These are phyloP conservation scores for Nicotiana noctiflora DNA, from an alignment of 257 asterid species.

Conservation along the genomic window DNA sequence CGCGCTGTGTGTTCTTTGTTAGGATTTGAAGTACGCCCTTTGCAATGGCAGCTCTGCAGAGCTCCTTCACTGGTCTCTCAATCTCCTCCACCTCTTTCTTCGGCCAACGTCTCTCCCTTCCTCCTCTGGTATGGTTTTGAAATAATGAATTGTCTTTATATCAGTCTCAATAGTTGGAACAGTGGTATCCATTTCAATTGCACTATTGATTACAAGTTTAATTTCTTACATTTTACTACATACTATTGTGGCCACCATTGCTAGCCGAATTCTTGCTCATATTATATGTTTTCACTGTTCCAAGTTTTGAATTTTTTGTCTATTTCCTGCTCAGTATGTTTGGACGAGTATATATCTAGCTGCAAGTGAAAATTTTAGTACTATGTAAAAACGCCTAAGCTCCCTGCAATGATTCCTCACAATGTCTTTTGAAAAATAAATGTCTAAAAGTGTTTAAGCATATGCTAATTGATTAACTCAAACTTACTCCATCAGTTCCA, in stretches of 20 bases:
- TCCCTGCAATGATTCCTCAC: neutral
- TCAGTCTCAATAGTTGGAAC: neutral
- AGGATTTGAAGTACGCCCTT: neutral
- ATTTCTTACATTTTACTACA: neutral
- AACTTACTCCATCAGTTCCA: neutral
- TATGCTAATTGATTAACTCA: neutral
- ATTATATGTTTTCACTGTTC: neutral
- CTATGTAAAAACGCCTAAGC: neutral
- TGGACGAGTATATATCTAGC: neutral
- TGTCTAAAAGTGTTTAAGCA: neutral
- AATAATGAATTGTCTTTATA: neutral
- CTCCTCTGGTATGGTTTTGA: conserved; percentile 37
- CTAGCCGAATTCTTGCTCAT: neutral
- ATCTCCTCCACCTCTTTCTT: conserved; percentile 60
- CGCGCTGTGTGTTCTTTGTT: neutral
- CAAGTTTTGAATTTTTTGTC: neutral
- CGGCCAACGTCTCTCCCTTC: conserved; percentile 43
- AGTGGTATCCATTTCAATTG: neutral
- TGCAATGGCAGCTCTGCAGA: conserved; percentile 60
- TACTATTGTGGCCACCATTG: neutral
- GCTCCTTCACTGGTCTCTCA: conserved; percentile 61
- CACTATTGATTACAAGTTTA: neutral
- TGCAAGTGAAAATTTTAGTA: neutral
- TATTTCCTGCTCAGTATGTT: neutral
- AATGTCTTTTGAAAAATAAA: neutral